A percentile compares a stretch with the other conserved stretches of the same genome.
Evolutionary conservation across 139 green algal species (phyloP).

Genomic region (Pleodorina starrii): DNA sequence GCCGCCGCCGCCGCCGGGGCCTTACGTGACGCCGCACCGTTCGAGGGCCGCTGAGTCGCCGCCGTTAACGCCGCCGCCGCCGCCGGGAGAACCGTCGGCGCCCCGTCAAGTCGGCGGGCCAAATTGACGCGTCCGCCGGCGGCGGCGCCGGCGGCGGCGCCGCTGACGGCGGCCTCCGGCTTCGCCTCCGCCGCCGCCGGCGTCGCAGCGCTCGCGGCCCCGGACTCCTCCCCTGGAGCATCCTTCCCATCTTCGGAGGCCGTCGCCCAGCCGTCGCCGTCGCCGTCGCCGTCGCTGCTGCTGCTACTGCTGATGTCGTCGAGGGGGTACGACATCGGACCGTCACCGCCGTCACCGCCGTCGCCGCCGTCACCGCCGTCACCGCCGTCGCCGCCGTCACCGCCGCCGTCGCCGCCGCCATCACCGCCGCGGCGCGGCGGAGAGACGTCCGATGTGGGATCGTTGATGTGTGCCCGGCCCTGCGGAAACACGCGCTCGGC

Average conservation of each 20-base stretch:
- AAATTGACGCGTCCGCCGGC: too few relatives aligned
- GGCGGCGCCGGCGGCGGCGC: too few relatives aligned
- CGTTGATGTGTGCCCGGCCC: not conserved
- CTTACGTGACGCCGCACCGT: not conserved
- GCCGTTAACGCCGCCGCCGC: too few relatives aligned
- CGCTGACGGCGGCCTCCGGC: too few relatives aligned
- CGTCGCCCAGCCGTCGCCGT: constrained; percentile 18
- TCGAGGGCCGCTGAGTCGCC: not conserved
- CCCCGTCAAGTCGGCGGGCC: too few relatives aligned
- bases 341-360: not conserved
- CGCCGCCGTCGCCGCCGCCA: not conserved
- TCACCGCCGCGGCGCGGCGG: not conserved
- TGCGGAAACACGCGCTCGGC: constrained; percentile 11
- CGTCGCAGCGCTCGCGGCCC: too few relatives aligned
- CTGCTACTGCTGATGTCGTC: constrained; percentile 23
- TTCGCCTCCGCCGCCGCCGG: too few relatives aligned
- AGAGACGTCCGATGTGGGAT: not conserved
- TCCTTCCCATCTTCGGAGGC: not conserved
- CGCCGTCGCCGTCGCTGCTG: not conserved
- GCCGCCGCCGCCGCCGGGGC: not conserved
- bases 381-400: not conserved
- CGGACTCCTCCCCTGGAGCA: too few relatives aligned
- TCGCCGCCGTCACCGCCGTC: too few relatives aligned
- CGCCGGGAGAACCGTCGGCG: too few relatives aligned
- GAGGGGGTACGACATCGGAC: constrained; percentile 6